Base-by-base conservation (phyloP, 2,329 filamentous ascomycete genomes). In the Fusarium floridanum region DNA sequence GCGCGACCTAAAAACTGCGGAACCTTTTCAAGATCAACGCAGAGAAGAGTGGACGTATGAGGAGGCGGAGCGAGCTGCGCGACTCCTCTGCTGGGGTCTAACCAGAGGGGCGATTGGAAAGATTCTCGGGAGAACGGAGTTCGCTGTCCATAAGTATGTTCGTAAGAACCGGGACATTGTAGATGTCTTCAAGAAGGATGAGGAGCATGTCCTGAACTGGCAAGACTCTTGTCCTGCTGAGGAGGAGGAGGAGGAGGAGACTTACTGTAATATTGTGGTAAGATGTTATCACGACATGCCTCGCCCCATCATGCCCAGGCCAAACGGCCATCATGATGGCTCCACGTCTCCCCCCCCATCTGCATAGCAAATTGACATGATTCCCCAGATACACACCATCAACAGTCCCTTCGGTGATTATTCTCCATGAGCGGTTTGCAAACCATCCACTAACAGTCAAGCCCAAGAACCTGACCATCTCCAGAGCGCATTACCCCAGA, bases 401-500 rank as follows among this genome's bases (percentile, higher is more conserved):
- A n/a, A 53, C 48, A 32, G 27, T n/a, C 20, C n/a, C 37, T 41
- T 37, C 43, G 32, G 41, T 39, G 63, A 50, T 61, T 48, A 48
- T 48, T 64, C 53, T 41, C 22, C 55, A 59, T 27, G 24, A n/a
- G 20, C 17, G 39, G 17, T 27, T 48, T 64, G 22, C 14, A 27
- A 39, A 29, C 41, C 9, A 29, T 50, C 36, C 29, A 22, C 12
- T 50, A 34, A 50, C 37, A n/a, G 39, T 20, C 27, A 10, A 53
- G 48, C 27, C 48, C 37, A 61, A 61, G 22, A 29, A 37, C 36
- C 36, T 37, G 34, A 37, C 55, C 55, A 37, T 27, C 32, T 27
- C 36, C 36, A 24, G 55, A 59, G 34, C 55, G 36, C 55, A 59
- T 59, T 71, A 63, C 67, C 67, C 69, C 69, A 56, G 69, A 71